These are phyloP conservation scores for Panicum virgatum DNA, from an alignment of 202 grass and related monocot species.

Conservation along the genomic window DNA sequence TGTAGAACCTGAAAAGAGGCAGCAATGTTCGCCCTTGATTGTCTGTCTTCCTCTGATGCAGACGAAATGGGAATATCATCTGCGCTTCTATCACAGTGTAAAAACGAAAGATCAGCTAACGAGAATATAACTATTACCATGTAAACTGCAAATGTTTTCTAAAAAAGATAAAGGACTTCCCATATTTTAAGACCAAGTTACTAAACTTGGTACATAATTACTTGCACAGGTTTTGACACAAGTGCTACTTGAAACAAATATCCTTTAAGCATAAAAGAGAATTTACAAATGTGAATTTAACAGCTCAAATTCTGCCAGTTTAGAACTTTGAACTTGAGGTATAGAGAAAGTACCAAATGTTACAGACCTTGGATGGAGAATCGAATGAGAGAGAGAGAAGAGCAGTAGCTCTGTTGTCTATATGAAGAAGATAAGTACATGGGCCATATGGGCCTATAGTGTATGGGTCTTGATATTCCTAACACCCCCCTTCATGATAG, in stretches of 20 bases:
- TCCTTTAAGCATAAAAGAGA: not conserved
- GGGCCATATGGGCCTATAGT: too few relatives aligned
- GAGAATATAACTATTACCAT: slow-evolving; percentile 21
- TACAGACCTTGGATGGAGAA: too few relatives aligned
- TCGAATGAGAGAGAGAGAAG: too few relatives aligned
- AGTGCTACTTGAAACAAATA: slow-evolving; percentile 9
- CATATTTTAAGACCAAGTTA: not conserved
- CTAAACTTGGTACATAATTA: not conserved
- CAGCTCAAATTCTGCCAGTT: slow-evolving; percentile 20
- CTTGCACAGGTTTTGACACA: slow-evolving; percentile 2
- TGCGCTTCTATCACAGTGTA: slow-evolving; percentile 45
- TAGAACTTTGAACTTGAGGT: slow-evolving; percentile 21
- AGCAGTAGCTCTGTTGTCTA: too few relatives aligned
- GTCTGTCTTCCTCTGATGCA: slow-evolving; percentile 63
- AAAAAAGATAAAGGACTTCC: not conserved
- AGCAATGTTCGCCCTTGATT: slow-evolving; percentile 78
- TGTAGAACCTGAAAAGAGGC: slow-evolving; percentile 90
- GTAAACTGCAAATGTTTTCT: slow-evolving; percentile 2
- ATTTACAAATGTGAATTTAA: not conserved
- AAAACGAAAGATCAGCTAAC: slow-evolving; percentile 28
- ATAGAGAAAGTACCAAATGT: not conserved
- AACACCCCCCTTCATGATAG: too few relatives aligned
- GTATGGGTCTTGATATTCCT: too few relatives aligned
- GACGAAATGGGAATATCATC: slow-evolving; percentile 64
- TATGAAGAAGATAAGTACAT: too few relatives aligned